Base-by-base conservation (phyloP, 768 basidiomycete species). In the Agrocybe pediades region DNA sequence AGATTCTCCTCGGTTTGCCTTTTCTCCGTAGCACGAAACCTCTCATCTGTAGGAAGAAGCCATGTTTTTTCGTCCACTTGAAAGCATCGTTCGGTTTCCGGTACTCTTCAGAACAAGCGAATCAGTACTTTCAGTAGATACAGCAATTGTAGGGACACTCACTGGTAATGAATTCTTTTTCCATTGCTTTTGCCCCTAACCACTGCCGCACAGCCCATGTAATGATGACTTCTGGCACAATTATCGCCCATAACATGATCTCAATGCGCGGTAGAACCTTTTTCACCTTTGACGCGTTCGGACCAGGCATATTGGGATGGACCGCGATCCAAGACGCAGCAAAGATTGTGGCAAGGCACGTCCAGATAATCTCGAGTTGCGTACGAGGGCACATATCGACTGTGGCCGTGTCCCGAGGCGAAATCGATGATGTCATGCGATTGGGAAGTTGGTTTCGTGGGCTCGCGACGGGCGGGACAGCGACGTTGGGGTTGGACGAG, bases 41-140 rank as follows among this genome's bases (percentile, higher is more conserved):
- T 4, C 45, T 27, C 45, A 46, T 46, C 25, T 46, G 45, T 24
- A 46, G 25, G 45, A 46, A 46, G 15, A 27, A 46, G 6, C 45
- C 45, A 20, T 46, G 45, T 6, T 24, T 46, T 26, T 29, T 46
- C n/a, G 45, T 46, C 45, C 45, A 46, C 17, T 5, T 36, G n/a
- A 36, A 36, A 13, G 13, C 33, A 3, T 36, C 33, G 13, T 36
- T 36, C 33, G 11, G n/a, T 36, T n/a, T 36, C 11, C n/a, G n/a
- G n/a, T n/a, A n/a, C n/a, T n/a, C n/a, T 30, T 7, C 8, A 15
- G n/a, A 36, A 36, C 4, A 36, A 15, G 11, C 13, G 5, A 36
- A n/a, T 5, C n/a, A n/a, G n/a, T n/a, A n/a, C n/a, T n/a, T n/a
- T n/a, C n/a, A n/a, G n/a, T n/a, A n/a, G n/a, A n/a, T n/a, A 15